phyloP scores from a whole-genome alignment of 306 rosid species.

The Prunus dulcis region DNA sequence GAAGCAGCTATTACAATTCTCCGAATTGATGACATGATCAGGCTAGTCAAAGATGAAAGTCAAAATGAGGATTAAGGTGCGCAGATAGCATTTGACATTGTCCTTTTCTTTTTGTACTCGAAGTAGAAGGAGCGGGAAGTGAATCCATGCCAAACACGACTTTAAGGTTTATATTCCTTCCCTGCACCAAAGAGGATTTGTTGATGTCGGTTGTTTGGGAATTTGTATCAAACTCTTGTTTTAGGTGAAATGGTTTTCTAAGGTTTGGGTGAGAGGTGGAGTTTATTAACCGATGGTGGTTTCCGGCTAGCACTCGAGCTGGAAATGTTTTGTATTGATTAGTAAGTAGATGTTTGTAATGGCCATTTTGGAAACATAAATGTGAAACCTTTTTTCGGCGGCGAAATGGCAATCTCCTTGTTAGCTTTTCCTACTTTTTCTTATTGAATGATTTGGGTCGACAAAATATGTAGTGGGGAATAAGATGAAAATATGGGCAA shows the following conservation, averaged over 20 bases:
- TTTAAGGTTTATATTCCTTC: not conserved
- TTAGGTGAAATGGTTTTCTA: not conserved
- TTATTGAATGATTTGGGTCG: too few species aligned
- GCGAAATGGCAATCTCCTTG: too few species aligned
- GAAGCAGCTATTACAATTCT: slow-evolving; percentile 98
- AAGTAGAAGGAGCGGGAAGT: not conserved
- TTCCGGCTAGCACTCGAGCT: not conserved
- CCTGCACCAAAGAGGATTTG: not conserved
- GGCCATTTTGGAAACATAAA: not conserved
- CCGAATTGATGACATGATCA: slow-evolving; percentile 98
- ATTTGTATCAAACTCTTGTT: too few species aligned
- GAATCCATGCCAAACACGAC: not conserved
- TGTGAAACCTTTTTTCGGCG: not conserved
- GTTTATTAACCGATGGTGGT: not conserved
- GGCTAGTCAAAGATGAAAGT: slow-evolving; percentile 83
- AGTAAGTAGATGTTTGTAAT: not conserved
- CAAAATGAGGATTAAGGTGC: slow-evolving; percentile 51
- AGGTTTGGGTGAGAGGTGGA: not conserved
- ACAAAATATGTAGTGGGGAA: too few species aligned
- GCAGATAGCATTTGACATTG: not conserved
- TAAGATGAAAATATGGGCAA: too few species aligned
- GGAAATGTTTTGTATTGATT: slow-evolving; percentile 10
- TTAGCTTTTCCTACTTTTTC: too few species aligned
- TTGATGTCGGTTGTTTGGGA: not conserved
- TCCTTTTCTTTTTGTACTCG: not conserved